A percentile compares a stretch with the other conserved stretches of the same genome.
Conservation (phyloP, 2,329 filamentous ascomycete species). For the Kalmusia sp. region DNA sequence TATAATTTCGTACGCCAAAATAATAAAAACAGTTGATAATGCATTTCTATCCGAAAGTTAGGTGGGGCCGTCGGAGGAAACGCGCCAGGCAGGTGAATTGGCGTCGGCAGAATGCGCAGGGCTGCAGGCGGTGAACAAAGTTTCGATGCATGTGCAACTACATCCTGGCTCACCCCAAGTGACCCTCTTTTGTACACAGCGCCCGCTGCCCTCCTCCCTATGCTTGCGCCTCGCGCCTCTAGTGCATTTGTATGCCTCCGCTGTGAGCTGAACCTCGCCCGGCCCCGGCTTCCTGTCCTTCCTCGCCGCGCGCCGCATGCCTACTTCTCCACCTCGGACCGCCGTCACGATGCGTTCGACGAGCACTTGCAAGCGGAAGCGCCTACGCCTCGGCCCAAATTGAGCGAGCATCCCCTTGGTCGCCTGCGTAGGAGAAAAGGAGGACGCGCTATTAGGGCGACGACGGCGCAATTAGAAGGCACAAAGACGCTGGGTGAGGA, state of each 20-base stretch:
- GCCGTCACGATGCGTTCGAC: slow-evolving; percentile 30
- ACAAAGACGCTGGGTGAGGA: slow-evolving; percentile 42
- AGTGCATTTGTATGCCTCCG: slow-evolving; percentile 48
- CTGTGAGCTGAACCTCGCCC: slow-evolving; percentile 44
- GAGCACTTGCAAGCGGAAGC: slow-evolving; percentile 12
- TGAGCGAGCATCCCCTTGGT: slow-evolving; percentile 23
- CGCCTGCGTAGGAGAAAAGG: slow-evolving; percentile 31
- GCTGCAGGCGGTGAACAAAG: slow-evolving; percentile 40
- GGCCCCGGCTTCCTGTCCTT: slow-evolving; percentile 22
- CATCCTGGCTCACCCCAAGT: slow-evolving; percentile 11
- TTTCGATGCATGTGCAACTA: slow-evolving; percentile 20
- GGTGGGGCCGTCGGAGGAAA: slow-evolving; percentile 19
- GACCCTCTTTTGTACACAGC: slow-evolving; percentile 10
- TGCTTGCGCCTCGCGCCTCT: slow-evolving; percentile 45
- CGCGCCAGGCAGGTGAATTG: slow-evolving; percentile 38
- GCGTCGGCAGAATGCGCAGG: slow-evolving; percentile 40
- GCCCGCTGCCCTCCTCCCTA: slow-evolving; percentile 26
- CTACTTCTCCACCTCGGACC: slow-evolving; percentile 36
- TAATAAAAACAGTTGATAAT: neutral
- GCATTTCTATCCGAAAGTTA: slow-evolving; percentile 1
- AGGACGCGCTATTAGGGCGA: slow-evolving; percentile 32
- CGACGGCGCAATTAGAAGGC: slow-evolving; percentile 34
- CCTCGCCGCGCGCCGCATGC: slow-evolving; percentile 24
- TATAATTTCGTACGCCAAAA: slow-evolving; percentile 8
- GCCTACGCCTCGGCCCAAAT: slow-evolving; percentile 11